phyloP scores from a whole-genome alignment of 1,284 basidiomycete genomes.

The Apiotrichum porosum region DNA sequence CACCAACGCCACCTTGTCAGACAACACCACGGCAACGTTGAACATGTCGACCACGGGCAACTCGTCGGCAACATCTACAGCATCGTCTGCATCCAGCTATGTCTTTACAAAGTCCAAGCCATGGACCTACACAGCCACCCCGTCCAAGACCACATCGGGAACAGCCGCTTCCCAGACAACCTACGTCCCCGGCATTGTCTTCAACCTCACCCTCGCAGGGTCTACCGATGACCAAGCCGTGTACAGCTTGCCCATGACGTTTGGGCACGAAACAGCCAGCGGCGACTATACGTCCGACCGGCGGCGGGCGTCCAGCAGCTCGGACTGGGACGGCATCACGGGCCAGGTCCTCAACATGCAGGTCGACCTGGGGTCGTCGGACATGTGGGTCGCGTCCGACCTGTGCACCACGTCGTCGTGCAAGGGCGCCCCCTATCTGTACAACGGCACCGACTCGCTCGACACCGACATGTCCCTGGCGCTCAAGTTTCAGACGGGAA shows the following conservation, averaged over 20 bases:
- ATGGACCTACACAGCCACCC: conserved; percentile 13
- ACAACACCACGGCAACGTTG: too few relatives aligned
- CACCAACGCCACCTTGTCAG: too few relatives aligned
- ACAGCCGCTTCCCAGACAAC: conserved; percentile 18
- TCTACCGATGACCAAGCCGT: conserved; percentile 33
- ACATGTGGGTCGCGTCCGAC: conserved; percentile 45
- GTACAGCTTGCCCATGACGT: conserved; percentile 32
- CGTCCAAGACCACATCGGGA: conserved; percentile 12
- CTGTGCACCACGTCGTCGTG: conserved; percentile 37
- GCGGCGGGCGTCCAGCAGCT: too few relatives aligned
- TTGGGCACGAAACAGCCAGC: conserved; percentile 33
- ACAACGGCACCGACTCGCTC: conserved; percentile 33
- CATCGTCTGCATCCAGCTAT: not conserved
- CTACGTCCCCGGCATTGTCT: conserved; percentile 35
- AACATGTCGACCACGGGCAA: too few relatives aligned
- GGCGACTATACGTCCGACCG: not conserved
- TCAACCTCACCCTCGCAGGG: conserved; percentile 34
- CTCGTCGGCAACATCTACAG: too few relatives aligned
- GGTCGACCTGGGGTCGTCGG: conserved; percentile 47
- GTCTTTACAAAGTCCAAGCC: conserved; percentile 6
- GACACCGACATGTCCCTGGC: conserved; percentile 28
- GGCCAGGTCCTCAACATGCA: conserved; percentile 35
- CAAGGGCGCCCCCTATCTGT: conserved; percentile 25
- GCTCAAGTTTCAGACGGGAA: conserved; percentile 36
- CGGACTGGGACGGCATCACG: conserved; percentile 19